phyloP scores from a whole-genome alignment of 2,329 filamentous ascomycete genomes.

The Juglanconis oblonga region DNA sequence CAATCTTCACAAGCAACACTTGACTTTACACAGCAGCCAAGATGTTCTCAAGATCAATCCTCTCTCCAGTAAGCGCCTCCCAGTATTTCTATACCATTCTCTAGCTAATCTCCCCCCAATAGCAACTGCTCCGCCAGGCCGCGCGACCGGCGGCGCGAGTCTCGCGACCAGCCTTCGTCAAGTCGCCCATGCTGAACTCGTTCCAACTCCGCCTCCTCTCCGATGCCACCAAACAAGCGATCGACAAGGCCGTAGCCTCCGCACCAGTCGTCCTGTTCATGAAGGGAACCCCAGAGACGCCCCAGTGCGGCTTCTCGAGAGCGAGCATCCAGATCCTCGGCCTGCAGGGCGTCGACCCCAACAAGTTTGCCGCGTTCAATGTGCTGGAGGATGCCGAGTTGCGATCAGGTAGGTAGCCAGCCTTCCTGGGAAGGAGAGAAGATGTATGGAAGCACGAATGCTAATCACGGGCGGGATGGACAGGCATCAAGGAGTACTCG shows the following conservation, averaged over 20 bases:
- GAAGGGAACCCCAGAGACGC: slow-evolving; percentile 81
- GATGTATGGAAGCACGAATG: neutral
- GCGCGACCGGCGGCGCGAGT: slow-evolving; percentile 4
- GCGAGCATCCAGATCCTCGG: slow-evolving; percentile 94
- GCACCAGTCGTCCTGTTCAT: slow-evolving; percentile 95
- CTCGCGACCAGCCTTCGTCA: slow-evolving; percentile 10
- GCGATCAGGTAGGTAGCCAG: slow-evolving; percentile 61
- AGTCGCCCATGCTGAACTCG: slow-evolving; percentile 20
- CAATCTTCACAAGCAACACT: neutral
- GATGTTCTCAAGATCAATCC: slow-evolving; percentile 18
- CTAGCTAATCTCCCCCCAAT: neutral
- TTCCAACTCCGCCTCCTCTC: slow-evolving; percentile 63
- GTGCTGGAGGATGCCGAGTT: slow-evolving; percentile 89
- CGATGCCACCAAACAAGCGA: slow-evolving; percentile 73
- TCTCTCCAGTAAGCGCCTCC: slow-evolving; percentile 12
- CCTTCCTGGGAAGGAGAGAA: neutral
- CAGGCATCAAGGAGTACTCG: slow-evolving; percentile 97
- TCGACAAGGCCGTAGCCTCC: slow-evolving; percentile 83
- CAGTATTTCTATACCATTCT: neutral
- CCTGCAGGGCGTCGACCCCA: slow-evolving; percentile 89
- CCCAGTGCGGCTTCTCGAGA: slow-evolving; percentile 85
- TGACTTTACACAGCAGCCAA: slow-evolving; percentile 1
- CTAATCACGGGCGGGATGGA: neutral
- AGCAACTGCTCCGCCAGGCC: slow-evolving; percentile 18
- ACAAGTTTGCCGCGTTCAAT: slow-evolving; percentile 97